phyloP scores from a whole-genome alignment of 257 asterid genomes.

The Salvia splendens region DNA sequence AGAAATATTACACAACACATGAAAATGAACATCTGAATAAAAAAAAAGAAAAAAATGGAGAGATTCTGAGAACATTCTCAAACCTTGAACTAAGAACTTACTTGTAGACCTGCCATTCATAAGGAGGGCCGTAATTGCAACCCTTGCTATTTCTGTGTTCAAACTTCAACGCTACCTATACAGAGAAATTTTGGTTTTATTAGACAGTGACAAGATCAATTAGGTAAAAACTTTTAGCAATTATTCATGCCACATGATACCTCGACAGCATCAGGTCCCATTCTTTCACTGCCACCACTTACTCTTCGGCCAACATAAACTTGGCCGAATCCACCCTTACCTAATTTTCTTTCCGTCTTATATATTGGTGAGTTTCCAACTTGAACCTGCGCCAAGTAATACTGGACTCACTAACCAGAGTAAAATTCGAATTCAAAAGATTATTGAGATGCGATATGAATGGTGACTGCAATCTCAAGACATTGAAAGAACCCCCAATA shows the following conservation, averaged over 20 bases:
- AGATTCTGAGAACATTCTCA: background rate
- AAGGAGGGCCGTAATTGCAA: constrained; percentile 91
- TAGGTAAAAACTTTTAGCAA: background rate
- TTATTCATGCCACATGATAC: constrained; percentile 41
- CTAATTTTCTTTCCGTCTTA: constrained; percentile 86
- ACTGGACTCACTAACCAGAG: background rate
- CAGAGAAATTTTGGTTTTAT: constrained; percentile 16
- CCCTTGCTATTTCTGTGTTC: constrained; percentile 91
- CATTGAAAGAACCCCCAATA: background rate
- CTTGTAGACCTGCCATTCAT: constrained; percentile 96
- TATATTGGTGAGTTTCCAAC: constrained; percentile 94
- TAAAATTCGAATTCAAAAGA: too few relatives aligned
- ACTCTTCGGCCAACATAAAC: constrained; percentile 87
- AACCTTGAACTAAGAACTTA: constrained; percentile 43
- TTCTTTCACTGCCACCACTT: constrained; percentile 76
- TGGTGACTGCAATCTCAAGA: constrained; percentile 1
- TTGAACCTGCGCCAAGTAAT: constrained; percentile 68
- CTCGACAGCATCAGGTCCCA: constrained; percentile 94
- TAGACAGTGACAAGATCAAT: constrained; percentile 2
- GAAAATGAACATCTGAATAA: background rate
- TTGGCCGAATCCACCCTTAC: constrained; percentile 98
- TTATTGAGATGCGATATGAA: constrained; percentile 4
- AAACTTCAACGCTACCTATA: constrained; percentile 79
- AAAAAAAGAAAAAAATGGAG: too few relatives aligned
- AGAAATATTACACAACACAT: too few relatives aligned